Conservation (phyloP, 202 grass and related monocot genomes). For the Musa balbisiana region DNA sequence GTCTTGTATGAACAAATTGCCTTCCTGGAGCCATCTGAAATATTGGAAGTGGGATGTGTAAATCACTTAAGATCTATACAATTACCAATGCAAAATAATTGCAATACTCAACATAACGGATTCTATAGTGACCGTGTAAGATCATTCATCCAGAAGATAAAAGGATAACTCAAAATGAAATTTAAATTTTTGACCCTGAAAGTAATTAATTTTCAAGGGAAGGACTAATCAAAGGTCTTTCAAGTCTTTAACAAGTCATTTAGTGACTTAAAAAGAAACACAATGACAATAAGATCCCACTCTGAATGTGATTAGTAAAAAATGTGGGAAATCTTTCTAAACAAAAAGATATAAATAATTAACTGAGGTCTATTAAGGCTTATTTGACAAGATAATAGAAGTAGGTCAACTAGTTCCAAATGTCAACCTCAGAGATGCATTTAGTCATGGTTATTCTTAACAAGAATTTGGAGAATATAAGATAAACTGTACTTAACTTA, state of each 20-base stretch:
- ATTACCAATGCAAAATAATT: background rate
- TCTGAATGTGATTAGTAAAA: background rate
- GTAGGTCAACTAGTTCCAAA: background rate
- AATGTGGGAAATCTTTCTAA: background rate
- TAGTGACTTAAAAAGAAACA: background rate
- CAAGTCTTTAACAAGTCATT: background rate
- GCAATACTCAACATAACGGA: background rate
- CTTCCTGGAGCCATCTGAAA: conserved; percentile 81
- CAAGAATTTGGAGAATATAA: conserved; percentile 15
- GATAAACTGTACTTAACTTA: conserved; percentile 47
- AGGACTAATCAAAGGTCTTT: background rate
- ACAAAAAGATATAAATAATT: background rate
- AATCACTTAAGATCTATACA: background rate
- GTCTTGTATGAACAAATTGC: conserved; percentile 95
- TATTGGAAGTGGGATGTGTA: background rate
- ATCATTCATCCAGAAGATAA: background rate
- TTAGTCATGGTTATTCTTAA: background rate
- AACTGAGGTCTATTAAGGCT: background rate
- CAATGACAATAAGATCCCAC: background rate
- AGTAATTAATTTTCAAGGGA: too few relatives aligned
- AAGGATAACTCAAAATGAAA: background rate
- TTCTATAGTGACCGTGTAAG: background rate
- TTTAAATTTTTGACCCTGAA: too few relatives aligned
- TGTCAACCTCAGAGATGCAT: background rate
- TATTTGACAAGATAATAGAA: background rate